phyloP scores from a whole-genome alignment of 2,329 filamentous ascomycete genomes.

The Epichloe gansuensis region DNA sequence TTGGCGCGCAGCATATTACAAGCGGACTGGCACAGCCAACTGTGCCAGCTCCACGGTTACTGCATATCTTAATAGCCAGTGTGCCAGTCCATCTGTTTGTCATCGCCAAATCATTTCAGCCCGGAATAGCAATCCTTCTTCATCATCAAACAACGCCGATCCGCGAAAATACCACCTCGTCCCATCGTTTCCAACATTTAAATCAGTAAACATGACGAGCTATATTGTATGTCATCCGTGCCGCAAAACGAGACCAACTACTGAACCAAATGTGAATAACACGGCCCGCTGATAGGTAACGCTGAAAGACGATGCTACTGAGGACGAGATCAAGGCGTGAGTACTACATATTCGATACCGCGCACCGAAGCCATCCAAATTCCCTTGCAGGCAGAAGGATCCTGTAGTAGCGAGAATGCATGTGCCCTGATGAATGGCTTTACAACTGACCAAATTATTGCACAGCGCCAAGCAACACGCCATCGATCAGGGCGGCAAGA shows the following conservation, averaged over 20 bases:
- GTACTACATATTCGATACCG: conserved; percentile 12
- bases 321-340: conserved; percentile 56
- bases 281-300: conserved; percentile 48
- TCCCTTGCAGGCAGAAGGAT: not conserved
- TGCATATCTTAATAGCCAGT: not conserved
- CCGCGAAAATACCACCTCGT: conserved; percentile 2
- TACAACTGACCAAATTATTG: not conserved
- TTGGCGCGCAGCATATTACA: too few species aligned
- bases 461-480: conserved; percentile 65
- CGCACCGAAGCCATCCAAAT: not conserved
- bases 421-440: not conserved
- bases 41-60: not conserved
- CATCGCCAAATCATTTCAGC: not conserved
- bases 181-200: conserved; percentile 2
- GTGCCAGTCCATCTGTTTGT: not conserved
- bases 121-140: not conserved
- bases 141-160: conserved; percentile 5
- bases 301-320: conserved; percentile 57
- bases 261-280: conserved; percentile 3
- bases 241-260: not conserved
- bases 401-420: not conserved
- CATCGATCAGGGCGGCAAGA: conserved; percentile 65
- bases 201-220: conserved; percentile 34
- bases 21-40: too few species aligned
- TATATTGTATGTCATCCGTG: conserved; percentile 35